phyloP scores from a whole-genome alignment of 306 rosid genomes.

The Quillaja saponaria region DNA sequence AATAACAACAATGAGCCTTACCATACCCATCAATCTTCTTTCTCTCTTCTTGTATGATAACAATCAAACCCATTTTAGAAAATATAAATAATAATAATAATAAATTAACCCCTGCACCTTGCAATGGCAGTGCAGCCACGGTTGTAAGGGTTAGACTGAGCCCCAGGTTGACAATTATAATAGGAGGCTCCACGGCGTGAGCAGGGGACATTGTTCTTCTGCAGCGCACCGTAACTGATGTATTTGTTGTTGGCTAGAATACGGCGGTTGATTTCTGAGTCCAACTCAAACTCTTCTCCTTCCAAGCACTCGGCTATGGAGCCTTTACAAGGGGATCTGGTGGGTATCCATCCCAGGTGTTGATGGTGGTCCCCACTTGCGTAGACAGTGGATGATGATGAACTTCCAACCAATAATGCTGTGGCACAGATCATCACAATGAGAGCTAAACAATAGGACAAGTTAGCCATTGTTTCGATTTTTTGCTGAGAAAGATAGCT shows the following conservation, averaged over 20 bases:
- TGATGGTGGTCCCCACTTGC: conserved; percentile 43
- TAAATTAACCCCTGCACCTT: conserved; percentile 81
- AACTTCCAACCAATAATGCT: conserved; percentile 25
- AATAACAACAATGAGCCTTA: conserved; percentile 16
- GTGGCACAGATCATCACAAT: conserved; percentile 70
- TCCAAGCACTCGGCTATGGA: conserved; percentile 64
- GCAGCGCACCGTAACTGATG: conserved; percentile 96
- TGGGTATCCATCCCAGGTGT: conserved; percentile 42
- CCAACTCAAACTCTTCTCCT: conserved; percentile 70
- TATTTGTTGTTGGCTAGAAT: conserved; percentile 75
- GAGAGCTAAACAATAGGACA: conserved; percentile 30
- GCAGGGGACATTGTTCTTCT: conserved; percentile 94
- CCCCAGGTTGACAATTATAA: conserved; percentile 89
- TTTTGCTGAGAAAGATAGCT: neutral
- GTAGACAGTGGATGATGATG: conserved; percentile 41
- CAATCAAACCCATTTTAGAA: conserved; percentile 43
- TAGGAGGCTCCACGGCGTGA: conserved; percentile 92
- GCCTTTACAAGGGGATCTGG: conserved; percentile 50
- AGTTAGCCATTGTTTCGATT: conserved; percentile 48
- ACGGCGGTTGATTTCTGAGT: conserved; percentile 87
- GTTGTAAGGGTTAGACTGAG: conserved; percentile 82
- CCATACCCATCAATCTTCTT: conserved; percentile 10
- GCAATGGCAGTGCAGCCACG: conserved; percentile 92
- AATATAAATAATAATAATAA: neutral
- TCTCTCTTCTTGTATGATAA: conserved; percentile 34